Evolutionary conservation across 805 yeast species (phyloP), one percentile per base, ranked within the genome.

Genomic region (Kuraishia hungarica): DNA sequence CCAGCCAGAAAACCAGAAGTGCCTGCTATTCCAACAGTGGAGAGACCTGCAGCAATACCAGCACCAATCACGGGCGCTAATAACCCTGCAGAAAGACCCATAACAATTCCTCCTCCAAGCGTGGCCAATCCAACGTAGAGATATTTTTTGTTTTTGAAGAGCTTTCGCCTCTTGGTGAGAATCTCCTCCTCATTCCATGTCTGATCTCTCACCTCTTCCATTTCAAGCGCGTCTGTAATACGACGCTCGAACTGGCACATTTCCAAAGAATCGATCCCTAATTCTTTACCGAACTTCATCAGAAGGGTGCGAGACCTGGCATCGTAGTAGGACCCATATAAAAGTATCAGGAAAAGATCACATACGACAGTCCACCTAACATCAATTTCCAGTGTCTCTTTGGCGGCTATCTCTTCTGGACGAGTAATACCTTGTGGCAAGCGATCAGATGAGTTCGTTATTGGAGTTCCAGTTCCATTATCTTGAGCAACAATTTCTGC

Each of bases 51-150:
- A 1, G 98, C 99, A 28, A 94, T 66, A 64, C 99, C 99, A 1
- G 98, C 98, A 53, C 98, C 98, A 64, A 94, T 96, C 2, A 96
- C 96, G 0, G 99, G 99, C 0, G 99, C 99, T 50, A 94, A 72
- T 50, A 94, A 70, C 6, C 99, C 99, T 8, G 97, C 98, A 57
- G 97, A 89, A 20, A 94, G 74, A 1, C 99, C 99, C 56, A 94
- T 81, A 1, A 94, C 96, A 22, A 94, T 73, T 1, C 97, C 92
- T 1, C 99, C 99, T 28, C 98, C 98, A 17, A 92, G 78, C 7
- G 98, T 94, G 0, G 99, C 99, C 52, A 94, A 72, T 0, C 98
- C 99, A 58, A 94, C 88, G 64, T 89, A 91, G 53, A 90, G 86
- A 67, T 89, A 73, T 64, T 92, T 85, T 64, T 78, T 84, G 59